Base-by-base conservation (phyloP, 805 yeast species). In the Saccharomyces eubayanus region DNA sequence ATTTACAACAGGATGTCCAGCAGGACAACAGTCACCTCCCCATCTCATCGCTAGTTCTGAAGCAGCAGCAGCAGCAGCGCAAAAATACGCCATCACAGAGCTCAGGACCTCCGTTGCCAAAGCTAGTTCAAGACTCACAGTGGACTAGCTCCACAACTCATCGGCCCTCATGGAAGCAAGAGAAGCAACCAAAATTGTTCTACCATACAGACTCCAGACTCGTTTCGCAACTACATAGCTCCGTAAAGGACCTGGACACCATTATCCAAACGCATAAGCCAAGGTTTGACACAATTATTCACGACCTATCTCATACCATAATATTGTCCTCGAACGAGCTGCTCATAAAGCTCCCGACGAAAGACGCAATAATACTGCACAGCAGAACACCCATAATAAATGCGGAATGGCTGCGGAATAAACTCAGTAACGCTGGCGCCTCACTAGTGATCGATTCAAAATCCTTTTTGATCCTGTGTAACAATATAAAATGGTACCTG, bases 401-500 rank as follows among this genome's bases (percentile, higher is more conserved):
- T 16, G 43, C 21, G 20, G 43, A 36, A 36, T 36, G 43, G 43
- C 43, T 36, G 16, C 43, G 8, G 3, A 36, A 36, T 8, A 36
- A 36, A 11, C 11, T 16, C 3, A 36, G 24, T 11, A 9, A 36
- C 24, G 24, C 43, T 36, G 12, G 24, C 24, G 43, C 43, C 21
- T 36, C 43, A 11, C 8, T 36, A 36, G 43, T 36, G 8, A 24
- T 55, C 2, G 48, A 53, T 50, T 57, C 59, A n/a, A 49, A 50
- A 30, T 31, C 47, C 11, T 47, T 40, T 4, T 20, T 56, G 3
- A 45, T 31, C 27, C 28, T 57, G 14, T 45, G 51, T 16, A 48
- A 43, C 30, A 43, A 46, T 8, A 20, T 52, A 24, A 16, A 11
- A 10, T 57, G 60, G 60, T 56, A 51, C 36, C 46, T 57, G 41